Percentiles rank a stretch among this genome's conserved stretches.
Evolutionary conservation across 202 grass and related monocot genomes (phyloP).

Genomic region (Alloteropsis angusta): DNA sequence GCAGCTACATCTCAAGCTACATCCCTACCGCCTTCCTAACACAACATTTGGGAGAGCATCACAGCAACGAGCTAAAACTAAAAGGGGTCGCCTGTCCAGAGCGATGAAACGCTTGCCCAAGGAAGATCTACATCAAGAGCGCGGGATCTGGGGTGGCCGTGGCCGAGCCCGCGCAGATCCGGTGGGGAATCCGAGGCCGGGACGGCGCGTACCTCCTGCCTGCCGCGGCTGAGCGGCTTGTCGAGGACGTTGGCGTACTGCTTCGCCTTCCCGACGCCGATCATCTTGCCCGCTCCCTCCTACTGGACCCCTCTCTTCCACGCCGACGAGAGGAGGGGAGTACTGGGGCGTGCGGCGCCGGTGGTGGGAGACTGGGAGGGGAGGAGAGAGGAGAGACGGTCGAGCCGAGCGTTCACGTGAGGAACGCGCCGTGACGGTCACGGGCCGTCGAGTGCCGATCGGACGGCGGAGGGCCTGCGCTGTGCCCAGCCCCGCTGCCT

Average conservation of each 20-base stretch:
- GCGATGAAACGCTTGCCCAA: neutral
- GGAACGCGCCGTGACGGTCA: neutral
- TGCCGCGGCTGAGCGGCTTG: conserved; percentile 79
- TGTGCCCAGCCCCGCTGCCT: neutral
- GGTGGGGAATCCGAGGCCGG: neutral
- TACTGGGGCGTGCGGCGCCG: neutral
- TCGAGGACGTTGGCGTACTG: conserved; percentile 91
- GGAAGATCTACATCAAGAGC: neutral
- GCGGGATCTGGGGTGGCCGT: neutral
- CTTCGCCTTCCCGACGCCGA: conserved; percentile 88
- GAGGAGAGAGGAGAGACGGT: neutral
- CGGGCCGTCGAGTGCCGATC: neutral
- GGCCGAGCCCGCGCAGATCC: neutral
- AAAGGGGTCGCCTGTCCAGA: neutral
- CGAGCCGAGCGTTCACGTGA: no score
- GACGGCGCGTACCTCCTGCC: conserved; percentile 51
- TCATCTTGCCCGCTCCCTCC: conserved; percentile 44
- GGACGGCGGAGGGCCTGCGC: neutral
- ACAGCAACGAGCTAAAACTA: neutral
- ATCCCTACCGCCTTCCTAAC: neutral
- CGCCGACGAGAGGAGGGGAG: neutral
- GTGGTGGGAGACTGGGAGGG: neutral
- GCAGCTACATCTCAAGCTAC: neutral
- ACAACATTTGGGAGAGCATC: neutral
- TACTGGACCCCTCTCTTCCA: neutral